Evolutionary conservation across 257 asterid genomes (phyloP).

Genomic region (Ilex asprella): DNA sequence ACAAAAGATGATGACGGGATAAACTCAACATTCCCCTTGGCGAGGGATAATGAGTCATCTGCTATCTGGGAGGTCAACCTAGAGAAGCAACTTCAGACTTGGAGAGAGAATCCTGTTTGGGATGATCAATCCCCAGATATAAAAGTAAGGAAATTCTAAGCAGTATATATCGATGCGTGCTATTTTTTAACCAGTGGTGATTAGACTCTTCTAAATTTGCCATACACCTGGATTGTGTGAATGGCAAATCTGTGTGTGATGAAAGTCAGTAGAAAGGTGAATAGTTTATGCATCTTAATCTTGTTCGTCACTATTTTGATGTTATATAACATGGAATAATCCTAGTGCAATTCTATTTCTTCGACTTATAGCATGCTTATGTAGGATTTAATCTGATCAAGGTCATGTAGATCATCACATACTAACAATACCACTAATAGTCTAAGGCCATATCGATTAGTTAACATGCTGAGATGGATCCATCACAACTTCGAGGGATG

Average conservation of each 20-base stretch:
- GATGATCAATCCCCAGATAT: constrained; percentile 52
- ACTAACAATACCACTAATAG: no score
- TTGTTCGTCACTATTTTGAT: background rate
- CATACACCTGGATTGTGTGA: background rate
- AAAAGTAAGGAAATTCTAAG: constrained; percentile 34
- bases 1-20: constrained; percentile 17
- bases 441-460: no score
- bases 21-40: constrained; percentile 13
- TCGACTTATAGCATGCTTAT: no score
- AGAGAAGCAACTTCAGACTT: constrained; percentile 62
- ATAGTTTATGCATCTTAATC: background rate
- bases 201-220: background rate
- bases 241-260: background rate
- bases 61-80: constrained; percentile 30
- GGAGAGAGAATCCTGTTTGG: constrained; percentile 82
- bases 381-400: no score
- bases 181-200: background rate
- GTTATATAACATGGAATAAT: background rate
- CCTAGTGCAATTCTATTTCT: no score
- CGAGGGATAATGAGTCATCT: constrained; percentile 24
- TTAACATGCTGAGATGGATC: background rate
- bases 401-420: no score
- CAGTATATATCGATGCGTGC: background rate
- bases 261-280: background rate
- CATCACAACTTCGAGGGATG: background rate